Percentiles rank a stretch among this genome's conserved stretches.
Evolutionary conservation across 23 red algal genomes (phyloP).

Genomic region (Gracilaria caudata): DNA sequence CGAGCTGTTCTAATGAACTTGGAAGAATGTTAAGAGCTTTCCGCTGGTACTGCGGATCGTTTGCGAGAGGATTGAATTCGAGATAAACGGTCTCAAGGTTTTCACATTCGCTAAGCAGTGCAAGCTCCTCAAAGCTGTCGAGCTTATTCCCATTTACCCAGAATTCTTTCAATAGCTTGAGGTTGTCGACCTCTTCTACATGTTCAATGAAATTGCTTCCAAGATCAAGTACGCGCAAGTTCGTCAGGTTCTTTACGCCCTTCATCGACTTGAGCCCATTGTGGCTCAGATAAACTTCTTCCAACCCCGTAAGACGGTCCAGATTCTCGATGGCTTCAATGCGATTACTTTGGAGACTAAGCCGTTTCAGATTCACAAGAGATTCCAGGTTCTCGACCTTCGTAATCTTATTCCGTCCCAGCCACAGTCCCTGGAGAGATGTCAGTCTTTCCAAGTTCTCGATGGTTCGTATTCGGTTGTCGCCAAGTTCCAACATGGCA

Average conservation of each 20-base stretch:
- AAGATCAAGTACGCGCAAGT: slow-evolving; percentile 86
- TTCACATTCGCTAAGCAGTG: slow-evolving; percentile 8
- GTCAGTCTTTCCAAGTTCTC: slow-evolving; percentile 64
- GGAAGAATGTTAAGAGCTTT: slow-evolving; percentile 77
- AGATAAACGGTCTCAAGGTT: slow-evolving; percentile 88
- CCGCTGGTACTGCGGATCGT: slow-evolving; percentile 56
- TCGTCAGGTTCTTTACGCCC: slow-evolving; percentile 67
- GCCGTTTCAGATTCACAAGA: slow-evolving; percentile 59
- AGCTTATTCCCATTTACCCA: slow-evolving; percentile 96
- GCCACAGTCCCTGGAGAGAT: slow-evolving; percentile 80
- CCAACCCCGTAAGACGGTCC: slow-evolving; percentile 26
- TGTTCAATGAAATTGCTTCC: slow-evolving; percentile 78
- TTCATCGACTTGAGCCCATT: slow-evolving; percentile 81
- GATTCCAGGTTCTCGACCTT: slow-evolving; percentile 59
- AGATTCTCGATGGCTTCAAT: slow-evolving; percentile 54
- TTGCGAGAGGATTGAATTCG: slow-evolving; percentile 89
- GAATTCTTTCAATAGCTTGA: slow-evolving; percentile 84
- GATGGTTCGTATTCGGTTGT: slow-evolving; percentile 85
- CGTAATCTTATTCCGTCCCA: slow-evolving; percentile 96
- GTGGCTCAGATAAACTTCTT: slow-evolving; percentile 94
- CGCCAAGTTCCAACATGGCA: slow-evolving; percentile 89
- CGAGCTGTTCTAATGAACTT: slow-evolving; percentile 79
- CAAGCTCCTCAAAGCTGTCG: slow-evolving; percentile 56
- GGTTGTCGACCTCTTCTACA: slow-evolving; percentile 66
- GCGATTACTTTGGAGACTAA: slow-evolving; percentile 90